These are phyloP conservation scores for Fusarium sp. DNA, from an alignment of 2,329 filamentous ascomycete species.

Conservation along the genomic window DNA sequence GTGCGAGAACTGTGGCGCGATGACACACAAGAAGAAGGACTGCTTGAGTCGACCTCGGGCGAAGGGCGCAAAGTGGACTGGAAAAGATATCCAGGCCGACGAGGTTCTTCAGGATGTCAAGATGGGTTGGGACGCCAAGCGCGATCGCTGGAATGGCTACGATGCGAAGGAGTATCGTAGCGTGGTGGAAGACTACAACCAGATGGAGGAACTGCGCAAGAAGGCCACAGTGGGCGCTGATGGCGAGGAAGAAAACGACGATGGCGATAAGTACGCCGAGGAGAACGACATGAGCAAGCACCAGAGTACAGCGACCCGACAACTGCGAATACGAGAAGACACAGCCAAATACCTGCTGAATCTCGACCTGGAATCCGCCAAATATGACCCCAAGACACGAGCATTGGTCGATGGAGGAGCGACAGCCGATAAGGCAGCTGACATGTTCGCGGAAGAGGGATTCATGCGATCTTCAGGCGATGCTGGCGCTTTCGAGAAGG, in stretches of 20 bases:
- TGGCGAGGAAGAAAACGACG: conserved; percentile 65
- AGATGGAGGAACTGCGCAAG: conserved; percentile 81
- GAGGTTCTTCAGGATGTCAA: conserved; percentile 87
- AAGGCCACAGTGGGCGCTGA: conserved; percentile 63
- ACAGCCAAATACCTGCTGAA: conserved; percentile 97
- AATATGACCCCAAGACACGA: conserved; percentile 97
- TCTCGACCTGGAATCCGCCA: conserved; percentile 93
- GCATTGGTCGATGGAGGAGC: conserved; percentile 89
- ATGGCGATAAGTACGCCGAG: conserved; percentile 85
- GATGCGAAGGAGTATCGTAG: conserved; percentile 86
- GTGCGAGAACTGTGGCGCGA: conserved; percentile 97
- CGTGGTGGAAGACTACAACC: conserved; percentile 90
- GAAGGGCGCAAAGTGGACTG: conserved; percentile 90
- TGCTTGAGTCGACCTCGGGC: conserved; percentile 91
- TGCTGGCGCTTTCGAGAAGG: conserved; percentile 90
- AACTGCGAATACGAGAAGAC: conserved; percentile 92
- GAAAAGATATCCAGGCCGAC: conserved; percentile 93
- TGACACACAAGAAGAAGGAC: conserved; percentile 96
- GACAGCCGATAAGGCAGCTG: conserved; percentile 81
- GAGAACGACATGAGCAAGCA: conserved; percentile 97
- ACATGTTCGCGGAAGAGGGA: conserved; percentile 90
- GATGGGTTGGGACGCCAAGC: conserved; percentile 95
- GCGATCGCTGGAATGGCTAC: conserved; percentile 99
- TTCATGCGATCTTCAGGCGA: conserved; percentile 91
- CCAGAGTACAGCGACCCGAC: conserved; percentile 89